phyloP scores from a whole-genome alignment of 2,329 filamentous ascomycete species.

The Mollisia scopiformis region DNA sequence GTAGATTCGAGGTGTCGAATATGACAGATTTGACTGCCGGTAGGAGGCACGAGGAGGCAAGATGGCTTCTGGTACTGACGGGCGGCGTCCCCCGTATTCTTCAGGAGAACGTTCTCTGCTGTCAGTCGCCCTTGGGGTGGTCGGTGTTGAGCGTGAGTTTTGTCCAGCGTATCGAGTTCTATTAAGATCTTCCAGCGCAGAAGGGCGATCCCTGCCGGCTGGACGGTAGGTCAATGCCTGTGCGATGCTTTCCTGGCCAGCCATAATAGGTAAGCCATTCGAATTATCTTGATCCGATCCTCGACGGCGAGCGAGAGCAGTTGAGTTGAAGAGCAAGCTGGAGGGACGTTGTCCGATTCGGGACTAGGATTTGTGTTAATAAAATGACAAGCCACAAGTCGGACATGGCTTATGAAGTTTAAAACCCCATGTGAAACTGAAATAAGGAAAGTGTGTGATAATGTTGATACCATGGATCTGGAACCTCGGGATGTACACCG shows the following conservation, averaged over 20 bases:
- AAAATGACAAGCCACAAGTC: slow-evolving; percentile 21
- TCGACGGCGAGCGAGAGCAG: slow-evolving; percentile 29
- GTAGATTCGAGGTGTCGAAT: slow-evolving; percentile 36
- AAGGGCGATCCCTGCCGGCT: slow-evolving; percentile 25
- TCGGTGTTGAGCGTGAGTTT: slow-evolving; percentile 31
- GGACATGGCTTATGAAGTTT: slow-evolving; percentile 12
- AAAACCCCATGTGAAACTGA: slow-evolving; percentile 5
- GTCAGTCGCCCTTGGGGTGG: slow-evolving; percentile 29
- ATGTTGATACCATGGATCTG: slow-evolving; percentile 5
- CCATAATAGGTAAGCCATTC: slow-evolving; percentile 23
- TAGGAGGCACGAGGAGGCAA: slow-evolving; percentile 33
- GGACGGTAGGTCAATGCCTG: slow-evolving; percentile 33
- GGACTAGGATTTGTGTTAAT: slow-evolving; percentile 31
- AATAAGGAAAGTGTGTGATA: slow-evolving; percentile 15
- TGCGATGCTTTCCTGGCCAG: slow-evolving; percentile 29
- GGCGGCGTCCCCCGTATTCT: slow-evolving; percentile 31
- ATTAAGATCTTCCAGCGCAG: slow-evolving; percentile 26
- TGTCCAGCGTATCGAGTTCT: slow-evolving; percentile 28
- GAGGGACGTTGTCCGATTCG: slow-evolving; percentile 31
- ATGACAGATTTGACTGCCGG: slow-evolving; percentile 37
- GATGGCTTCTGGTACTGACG: slow-evolving; percentile 27
- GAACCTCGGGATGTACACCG: slow-evolving; percentile 11
- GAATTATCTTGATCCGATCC: slow-evolving; percentile 32
- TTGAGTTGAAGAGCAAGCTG: slow-evolving; percentile 20
- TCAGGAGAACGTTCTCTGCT: slow-evolving; percentile 33